Base-by-base conservation (phyloP, 2,329 filamentous ascomycete genomes). In the Neofusicoccum kwambonambiense region DNA sequence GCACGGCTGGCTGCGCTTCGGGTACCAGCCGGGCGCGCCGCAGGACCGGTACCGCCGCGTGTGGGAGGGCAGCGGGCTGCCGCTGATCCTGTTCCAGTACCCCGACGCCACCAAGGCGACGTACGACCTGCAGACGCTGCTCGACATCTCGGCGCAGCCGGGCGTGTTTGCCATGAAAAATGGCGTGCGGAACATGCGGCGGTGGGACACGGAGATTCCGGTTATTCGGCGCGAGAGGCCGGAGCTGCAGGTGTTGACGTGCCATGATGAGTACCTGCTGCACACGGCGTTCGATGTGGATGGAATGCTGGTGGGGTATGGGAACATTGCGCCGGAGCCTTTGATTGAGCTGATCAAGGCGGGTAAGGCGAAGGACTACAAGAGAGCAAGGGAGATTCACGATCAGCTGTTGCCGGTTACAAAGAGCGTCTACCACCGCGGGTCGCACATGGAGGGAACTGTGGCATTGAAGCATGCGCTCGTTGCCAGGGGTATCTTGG, bases 101-200 rank as follows among this genome's bases (percentile, higher is more conserved):
- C 82, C 82, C 13, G 82, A 85, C 72, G 80, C 78, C 72, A 84
- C 82, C 17, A 84, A 84, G 71, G 81, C 82, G 3, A 83, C 79
- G 0, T 84, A 84, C 70, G 82, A 72, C 67, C 75, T 85, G 22
- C 77, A 84, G 67, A 85, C 82, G 0, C 78, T 84, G 67, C 78
- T 85, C 2, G 82, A 85, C 58, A 84, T 84, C 62, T 76, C 82
- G 2, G 83, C 82, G 7, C 81, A 77, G 39, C 83, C 82, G 1
- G 82, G 83, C 34, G 81, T 83, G 5, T 83, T 85, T 51, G 83
- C 83, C 15, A 85, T 85, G 82, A 85, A 85, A 78, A 85, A 84
- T 67, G 83, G 83, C 19, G 83, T 85, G 9, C 79, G 83, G 62
- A 84, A 85, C 71, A 84, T 85, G 83, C 78, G 81, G n/a, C 80